Evolutionary conservation across 306 rosid species (phyloP).

Genomic region (Trifolium repens): DNA sequence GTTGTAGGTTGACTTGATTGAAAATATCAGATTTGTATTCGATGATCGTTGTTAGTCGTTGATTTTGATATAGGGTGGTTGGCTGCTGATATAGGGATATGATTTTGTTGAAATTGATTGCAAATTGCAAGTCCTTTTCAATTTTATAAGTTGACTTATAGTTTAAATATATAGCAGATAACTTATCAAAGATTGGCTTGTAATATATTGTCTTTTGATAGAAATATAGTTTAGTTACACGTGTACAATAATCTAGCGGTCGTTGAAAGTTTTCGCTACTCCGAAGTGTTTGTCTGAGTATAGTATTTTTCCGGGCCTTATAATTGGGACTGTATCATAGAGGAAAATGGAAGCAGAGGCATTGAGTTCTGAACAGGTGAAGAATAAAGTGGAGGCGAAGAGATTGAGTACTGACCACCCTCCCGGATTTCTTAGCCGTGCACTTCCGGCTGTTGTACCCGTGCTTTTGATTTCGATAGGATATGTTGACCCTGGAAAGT

Average conservation of each 20-base stretch:
- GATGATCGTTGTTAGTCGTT: constrained; percentile 44
- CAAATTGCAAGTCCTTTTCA: constrained; percentile 31
- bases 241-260: constrained; percentile 36
- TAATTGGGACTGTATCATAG: constrained; percentile 34
- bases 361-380: constrained; percentile 44
- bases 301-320: constrained; percentile 34
- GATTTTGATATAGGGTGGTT: constrained; percentile 27
- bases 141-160: constrained; percentile 27
- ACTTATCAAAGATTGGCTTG: constrained; percentile 21
- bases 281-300: constrained; percentile 40
- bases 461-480: constrained; percentile 77
- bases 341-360: constrained; percentile 62
- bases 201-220: constrained; percentile 26
- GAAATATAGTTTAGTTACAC: constrained; percentile 27
- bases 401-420: constrained; percentile 41
- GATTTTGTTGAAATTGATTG: constrained; percentile 38
- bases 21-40: constrained; percentile 42
- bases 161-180: constrained; percentile 38
- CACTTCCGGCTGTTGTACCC: constrained; percentile 69
- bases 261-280: constrained; percentile 42
- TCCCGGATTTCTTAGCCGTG: constrained; percentile 50
- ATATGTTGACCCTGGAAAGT: constrained; percentile 98
- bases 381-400: constrained; percentile 61
- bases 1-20: constrained; percentile 46
- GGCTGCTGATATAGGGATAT: constrained; percentile 35